Percentiles rank a stretch among this genome's conserved stretches.
phyloP scores from a whole-genome alignment of 441 rosid species.

The Populus trichocarpa region DNA sequence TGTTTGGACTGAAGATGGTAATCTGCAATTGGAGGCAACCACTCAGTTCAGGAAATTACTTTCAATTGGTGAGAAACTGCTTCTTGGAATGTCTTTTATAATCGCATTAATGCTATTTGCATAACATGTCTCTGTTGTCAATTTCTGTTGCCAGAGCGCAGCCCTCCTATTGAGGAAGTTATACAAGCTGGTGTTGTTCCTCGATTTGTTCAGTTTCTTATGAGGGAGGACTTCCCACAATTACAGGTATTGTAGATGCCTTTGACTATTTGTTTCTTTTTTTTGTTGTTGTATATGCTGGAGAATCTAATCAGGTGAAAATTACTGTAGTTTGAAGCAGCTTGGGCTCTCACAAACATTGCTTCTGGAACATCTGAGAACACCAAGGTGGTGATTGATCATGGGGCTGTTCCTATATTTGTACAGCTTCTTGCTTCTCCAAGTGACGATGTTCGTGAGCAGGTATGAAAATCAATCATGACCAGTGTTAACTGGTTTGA shows the following conservation, averaged over 20 bases:
- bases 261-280: background rate
- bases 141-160: conserved; percentile 45
- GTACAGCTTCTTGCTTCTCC: conserved; percentile 79
- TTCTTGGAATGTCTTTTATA: background rate
- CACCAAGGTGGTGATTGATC: conserved; percentile 76
- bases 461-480: conserved; percentile 42
- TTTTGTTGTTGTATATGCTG: background rate
- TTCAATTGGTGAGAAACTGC: conserved; percentile 52
- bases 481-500: background rate
- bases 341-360: conserved; percentile 83
- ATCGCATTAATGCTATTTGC: background rate
- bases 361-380: conserved; percentile 90
- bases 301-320: background rate
- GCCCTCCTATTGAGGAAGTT: conserved; percentile 89
- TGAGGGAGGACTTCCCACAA: conserved; percentile 68
- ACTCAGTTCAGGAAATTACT: conserved; percentile 79
- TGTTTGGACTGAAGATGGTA: conserved; percentile 58
- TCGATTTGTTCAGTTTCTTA: conserved; percentile 83
- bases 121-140: background rate
- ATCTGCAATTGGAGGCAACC: conserved; percentile 67
- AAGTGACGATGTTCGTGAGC: conserved; percentile 87
- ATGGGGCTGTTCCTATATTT: conserved; percentile 78
- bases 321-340: conserved; percentile 67
- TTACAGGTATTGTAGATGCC: conserved; percentile 57
- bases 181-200: conserved; percentile 79